Evolutionary conservation across 2,329 filamentous ascomycete genomes (phyloP).

Genomic region (Calonectria pauciramosa): DNA sequence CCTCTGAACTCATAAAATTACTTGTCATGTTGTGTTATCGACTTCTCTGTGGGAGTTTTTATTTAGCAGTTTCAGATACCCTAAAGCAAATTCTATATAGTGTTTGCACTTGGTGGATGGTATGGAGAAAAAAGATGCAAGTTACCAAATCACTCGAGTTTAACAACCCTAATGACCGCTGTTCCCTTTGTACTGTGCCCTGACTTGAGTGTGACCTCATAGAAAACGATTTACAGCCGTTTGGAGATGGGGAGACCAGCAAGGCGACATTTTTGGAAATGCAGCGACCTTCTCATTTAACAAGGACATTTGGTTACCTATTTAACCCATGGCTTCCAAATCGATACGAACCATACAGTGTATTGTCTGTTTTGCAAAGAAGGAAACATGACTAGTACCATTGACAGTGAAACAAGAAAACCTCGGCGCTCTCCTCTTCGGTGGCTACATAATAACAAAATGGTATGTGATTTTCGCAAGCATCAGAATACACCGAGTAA

Average conservation of each 20-base stretch:
- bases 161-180: not conserved
- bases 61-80: constrained; percentile 18
- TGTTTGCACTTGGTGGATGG: not conserved
- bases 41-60: not conserved
- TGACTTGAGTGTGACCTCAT: not conserved
- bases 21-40: constrained; percentile 11
- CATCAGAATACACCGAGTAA: constrained; percentile 44
- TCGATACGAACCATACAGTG: not conserved
- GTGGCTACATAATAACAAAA: constrained; percentile 33
- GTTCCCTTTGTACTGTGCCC: not conserved
- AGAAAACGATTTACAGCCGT: not conserved
- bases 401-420: constrained; percentile 12
- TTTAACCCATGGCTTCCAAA: not conserved
- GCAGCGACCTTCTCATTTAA: not conserved
- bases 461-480: constrained; percentile 49
- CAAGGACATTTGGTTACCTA: not conserved
- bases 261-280: not conserved
- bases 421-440: constrained; percentile 30
- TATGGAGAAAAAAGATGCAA: not conserved
- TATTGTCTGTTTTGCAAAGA: not conserved
- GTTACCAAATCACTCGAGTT: not conserved
- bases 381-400: not conserved
- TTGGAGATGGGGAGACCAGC: not conserved
- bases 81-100: not conserved
- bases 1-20: not conserved